These are phyloP conservation scores for Bipolaris zeicola DNA, from an alignment of 2,329 filamentous ascomycete species.

Conservation along the genomic window DNA sequence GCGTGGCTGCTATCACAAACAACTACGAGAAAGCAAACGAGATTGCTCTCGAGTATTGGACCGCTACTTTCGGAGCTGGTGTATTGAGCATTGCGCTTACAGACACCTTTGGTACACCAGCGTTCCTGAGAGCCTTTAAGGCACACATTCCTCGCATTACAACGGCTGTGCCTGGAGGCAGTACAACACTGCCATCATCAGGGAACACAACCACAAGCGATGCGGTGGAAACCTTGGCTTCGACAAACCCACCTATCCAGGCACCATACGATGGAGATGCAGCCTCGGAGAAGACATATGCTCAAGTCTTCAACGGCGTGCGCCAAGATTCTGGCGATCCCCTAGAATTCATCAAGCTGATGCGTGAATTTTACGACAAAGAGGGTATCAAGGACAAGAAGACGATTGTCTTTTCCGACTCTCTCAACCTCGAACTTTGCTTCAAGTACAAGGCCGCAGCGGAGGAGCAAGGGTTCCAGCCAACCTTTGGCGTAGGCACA, in stretches of 20 bases:
- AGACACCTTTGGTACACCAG: conserved; percentile 92
- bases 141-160: conserved; percentile 62
- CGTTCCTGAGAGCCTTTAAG: conserved; percentile 85
- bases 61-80: conserved; percentile 84
- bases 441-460: conserved; percentile 86
- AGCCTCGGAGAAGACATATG: conserved; percentile 67
- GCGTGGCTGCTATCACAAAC: conserved; percentile 85
- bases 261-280: conserved; percentile 49
- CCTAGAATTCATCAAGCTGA: conserved; percentile 74
- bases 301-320: conserved; percentile 80
- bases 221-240: conserved; percentile 44
- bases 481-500: conserved; percentile 92
- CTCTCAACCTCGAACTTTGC: conserved; percentile 87
- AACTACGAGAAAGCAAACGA: conserved; percentile 87
- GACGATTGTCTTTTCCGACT: conserved; percentile 93
- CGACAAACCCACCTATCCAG: conserved; percentile 52
- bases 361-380: conserved; percentile 79
- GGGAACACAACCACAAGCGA: conserved; percentile 50
- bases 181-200: conserved; percentile 49
- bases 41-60: conserved; percentile 83
- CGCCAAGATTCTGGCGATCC: conserved; percentile 92
- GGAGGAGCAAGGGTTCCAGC: conserved; percentile 78
- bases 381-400: conserved; percentile 80
- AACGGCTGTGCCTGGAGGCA: conserved; percentile 49
- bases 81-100: conserved; percentile 88